Conservation (phyloP, 2,329 filamentous ascomycete species). For the Domatiomyces globalis region DNA sequence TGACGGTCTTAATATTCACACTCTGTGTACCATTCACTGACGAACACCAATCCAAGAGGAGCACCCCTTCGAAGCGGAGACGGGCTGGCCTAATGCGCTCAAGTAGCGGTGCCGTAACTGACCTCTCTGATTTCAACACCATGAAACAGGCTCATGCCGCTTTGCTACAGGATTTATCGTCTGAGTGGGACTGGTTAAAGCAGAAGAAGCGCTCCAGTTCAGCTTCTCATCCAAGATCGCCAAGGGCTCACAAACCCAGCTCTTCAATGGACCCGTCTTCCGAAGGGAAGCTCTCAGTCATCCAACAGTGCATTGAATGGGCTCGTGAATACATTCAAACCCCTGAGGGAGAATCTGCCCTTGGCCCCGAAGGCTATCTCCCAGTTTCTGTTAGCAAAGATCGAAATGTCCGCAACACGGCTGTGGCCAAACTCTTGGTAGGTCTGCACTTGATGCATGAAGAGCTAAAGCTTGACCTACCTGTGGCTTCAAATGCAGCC, state of each 20-base stretch:
- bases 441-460: slow-evolving; percentile 77
- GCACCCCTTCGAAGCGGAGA: slow-evolving; percentile 27
- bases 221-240: neutral
- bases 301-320: slow-evolving; percentile 39
- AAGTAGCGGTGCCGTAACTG: slow-evolving; percentile 31
- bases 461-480: slow-evolving; percentile 67
- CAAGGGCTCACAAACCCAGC: slow-evolving; percentile 39
- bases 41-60: slow-evolving; percentile 19
- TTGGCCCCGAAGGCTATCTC: slow-evolving; percentile 47
- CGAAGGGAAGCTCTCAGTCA: slow-evolving; percentile 21
- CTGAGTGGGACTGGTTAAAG: neutral
- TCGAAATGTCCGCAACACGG: slow-evolving; percentile 44
- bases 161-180: neutral
- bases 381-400: slow-evolving; percentile 45
- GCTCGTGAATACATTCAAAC: slow-evolving; percentile 54
- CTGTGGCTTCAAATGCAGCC: slow-evolving; percentile 32
- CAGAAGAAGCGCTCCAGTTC: neutral
- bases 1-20: slow-evolving; percentile 49
- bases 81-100: slow-evolving; percentile 32
- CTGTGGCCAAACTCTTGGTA: slow-evolving; percentile 54
- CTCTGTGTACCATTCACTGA: slow-evolving; percentile 48
- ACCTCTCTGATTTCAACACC: slow-evolving; percentile 27
- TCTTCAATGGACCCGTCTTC: slow-evolving; percentile 7
- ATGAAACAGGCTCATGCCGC: slow-evolving; percentile 22
- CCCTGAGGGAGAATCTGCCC: slow-evolving; percentile 40